Evolutionary conservation across 164 flowering plant species (phyloP), one percentile per base, ranked within the genome.

Genomic region (Dillenia turbinata): DNA sequence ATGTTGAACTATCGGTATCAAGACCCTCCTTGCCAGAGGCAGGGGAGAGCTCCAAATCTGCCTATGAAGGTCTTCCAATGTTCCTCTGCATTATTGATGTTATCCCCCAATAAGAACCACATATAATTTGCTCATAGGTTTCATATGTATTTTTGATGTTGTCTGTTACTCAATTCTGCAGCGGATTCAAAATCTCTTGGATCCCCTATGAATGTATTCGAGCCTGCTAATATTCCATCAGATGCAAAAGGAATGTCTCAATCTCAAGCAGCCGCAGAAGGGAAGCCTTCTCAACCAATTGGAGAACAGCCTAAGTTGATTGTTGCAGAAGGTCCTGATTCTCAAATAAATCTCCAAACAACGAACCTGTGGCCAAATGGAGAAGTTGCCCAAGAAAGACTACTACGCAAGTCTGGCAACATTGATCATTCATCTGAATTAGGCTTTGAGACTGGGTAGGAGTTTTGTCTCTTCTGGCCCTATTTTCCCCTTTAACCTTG

Each of bases 61-160:
- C 57, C 13, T 44, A 63, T 59, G 59, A 72, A 77, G 86, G 84
- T 84, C 11, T 56, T 44, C 11, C 19, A 50, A 53, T 33, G 19
- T 52, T 33, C 11, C 5, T 14, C n/a, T 56, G 17, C 14, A 3
- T 66, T 17, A 55, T 44, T 52, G 26, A 33, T 33, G 40, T 33
- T 33, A 33, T 33, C 40, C 40, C 40, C 40, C 40, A 4, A 33
- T 4, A 33, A 33, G 5, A 33, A 33, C 40, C 40, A 0, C 40
- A 4, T 33, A 4, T 5, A 33, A 5, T 33, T 33, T 33, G 40
- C 5, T 33, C 40, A 33, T 33, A 33, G 7, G 40, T 24, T 48
- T 52, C 2, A 59, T 57, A 24, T 46, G 17, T 58, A 0, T 49
- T 14, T 56, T 62, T 19, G 43, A 26, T 40, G 57, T 44, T 9